Percentiles rank a stretch among this genome's conserved stretches.
Evolutionary conservation across 2,329 filamentous ascomycete species (phyloP).

Genomic region (Fusarium secorum): DNA sequence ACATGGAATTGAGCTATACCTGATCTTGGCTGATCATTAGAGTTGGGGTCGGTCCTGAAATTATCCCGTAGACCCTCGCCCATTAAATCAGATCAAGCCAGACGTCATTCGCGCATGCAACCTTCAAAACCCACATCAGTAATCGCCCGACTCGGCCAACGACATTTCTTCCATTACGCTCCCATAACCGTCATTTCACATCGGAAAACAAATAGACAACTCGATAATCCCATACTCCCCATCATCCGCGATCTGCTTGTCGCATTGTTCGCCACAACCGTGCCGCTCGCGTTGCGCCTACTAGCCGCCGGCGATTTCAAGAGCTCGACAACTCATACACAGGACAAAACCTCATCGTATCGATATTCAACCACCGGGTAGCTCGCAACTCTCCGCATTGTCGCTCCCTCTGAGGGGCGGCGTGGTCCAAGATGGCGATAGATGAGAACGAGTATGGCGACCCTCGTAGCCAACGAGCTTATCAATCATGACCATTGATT

Average conservation of each 20-base stretch:
- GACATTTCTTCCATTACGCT: not conserved
- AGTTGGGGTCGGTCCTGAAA: slow-evolving; percentile 22
- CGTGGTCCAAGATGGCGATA: slow-evolving; percentile 57
- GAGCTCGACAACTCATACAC: slow-evolving; percentile 6
- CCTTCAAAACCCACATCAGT: slow-evolving; percentile 30
- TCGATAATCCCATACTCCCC: not conserved
- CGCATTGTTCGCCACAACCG: not conserved
- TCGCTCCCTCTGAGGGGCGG: slow-evolving; percentile 29
- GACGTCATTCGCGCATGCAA: slow-evolving; percentile 40
- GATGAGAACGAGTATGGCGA: slow-evolving; percentile 60
- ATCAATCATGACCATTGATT: slow-evolving; percentile 21
- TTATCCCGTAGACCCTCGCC: slow-evolving; percentile 30
- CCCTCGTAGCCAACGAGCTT: not conserved
- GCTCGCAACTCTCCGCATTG: slow-evolving; percentile 12
- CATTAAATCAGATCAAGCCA: slow-evolving; percentile 32
- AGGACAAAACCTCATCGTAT: slow-evolving; percentile 7
- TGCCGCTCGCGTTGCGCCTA: slow-evolving; percentile 6
- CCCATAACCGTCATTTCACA: not conserved
- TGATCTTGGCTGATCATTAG: not conserved
- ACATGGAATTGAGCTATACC: not conserved
- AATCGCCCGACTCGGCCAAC: slow-evolving; percentile 4
- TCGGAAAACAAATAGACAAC: not conserved
- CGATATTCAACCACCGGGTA: slow-evolving; percentile 8
- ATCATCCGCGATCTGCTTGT: not conserved
- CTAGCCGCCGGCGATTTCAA: slow-evolving; percentile 2